phyloP scores from a whole-genome alignment of 345 rosid species.

The Ceriops decandra region DNA sequence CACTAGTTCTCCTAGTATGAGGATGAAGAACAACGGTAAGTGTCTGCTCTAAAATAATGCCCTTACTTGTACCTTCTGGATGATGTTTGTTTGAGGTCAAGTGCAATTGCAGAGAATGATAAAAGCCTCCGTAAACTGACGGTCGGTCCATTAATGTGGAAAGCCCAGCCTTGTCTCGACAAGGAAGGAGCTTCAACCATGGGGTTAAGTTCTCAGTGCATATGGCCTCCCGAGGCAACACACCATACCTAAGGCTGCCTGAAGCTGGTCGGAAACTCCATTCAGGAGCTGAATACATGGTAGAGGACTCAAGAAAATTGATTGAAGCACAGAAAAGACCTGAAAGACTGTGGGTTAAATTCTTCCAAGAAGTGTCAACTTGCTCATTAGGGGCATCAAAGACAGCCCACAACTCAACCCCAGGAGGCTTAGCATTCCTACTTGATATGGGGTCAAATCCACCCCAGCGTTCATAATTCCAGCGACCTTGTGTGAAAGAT shows the following conservation, averaged over 20 bases:
- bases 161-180: constrained; percentile 89
- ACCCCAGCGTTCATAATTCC: constrained; percentile 98
- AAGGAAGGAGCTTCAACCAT: constrained; percentile 95
- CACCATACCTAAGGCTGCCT: constrained; percentile 73
- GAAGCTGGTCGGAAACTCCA: constrained; percentile 65
- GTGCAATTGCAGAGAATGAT: constrained; percentile 89
- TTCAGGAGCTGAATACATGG: constrained; percentile 70
- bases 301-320: constrained; percentile 78
- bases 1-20: constrained; percentile 19
- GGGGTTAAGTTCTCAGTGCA: constrained; percentile 98
- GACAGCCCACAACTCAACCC: constrained; percentile 94
- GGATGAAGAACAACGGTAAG: constrained; percentile 87
- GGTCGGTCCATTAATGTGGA: constrained; percentile 83
- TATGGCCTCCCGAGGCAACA: constrained; percentile 95
- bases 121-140: constrained; percentile 79
- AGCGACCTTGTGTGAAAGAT: constrained; percentile 97
- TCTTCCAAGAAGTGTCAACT: constrained; percentile 84
- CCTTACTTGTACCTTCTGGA: constrained; percentile 42
- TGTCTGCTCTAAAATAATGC: constrained; percentile 67
- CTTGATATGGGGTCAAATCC: constrained; percentile 82
- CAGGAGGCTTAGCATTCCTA: constrained; percentile 91
- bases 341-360: constrained; percentile 80
- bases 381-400: constrained; percentile 72
- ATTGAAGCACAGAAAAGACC: constrained; percentile 97
- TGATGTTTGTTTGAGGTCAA: constrained; percentile 39